Conservation (phyloP, 208 protist species). For the Wallacemonas sp. region DNA sequence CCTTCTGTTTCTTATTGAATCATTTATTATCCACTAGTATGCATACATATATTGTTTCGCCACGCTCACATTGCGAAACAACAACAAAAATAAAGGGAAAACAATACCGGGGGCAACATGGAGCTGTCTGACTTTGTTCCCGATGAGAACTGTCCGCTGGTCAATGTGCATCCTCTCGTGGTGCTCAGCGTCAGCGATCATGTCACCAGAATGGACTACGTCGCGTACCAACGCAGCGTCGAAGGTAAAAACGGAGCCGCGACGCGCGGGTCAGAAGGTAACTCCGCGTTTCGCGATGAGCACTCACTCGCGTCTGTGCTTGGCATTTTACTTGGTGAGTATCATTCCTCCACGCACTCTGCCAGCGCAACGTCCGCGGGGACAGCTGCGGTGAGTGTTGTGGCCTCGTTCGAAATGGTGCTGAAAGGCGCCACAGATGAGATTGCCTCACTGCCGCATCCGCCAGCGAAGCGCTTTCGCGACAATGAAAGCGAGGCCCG, state of each 20-base stretch:
- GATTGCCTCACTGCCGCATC: neutral
- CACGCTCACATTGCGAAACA: too few relatives aligned
- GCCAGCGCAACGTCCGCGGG: too few relatives aligned
- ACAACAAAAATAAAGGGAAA: too few relatives aligned
- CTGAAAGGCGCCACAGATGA: constrained; percentile 13
- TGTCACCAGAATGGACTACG: constrained; percentile 37
- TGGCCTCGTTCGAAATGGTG: constrained; percentile 52
- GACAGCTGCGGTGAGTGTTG: constrained; percentile 34
- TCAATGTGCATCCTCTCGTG: constrained; percentile 65
- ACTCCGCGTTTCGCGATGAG: neutral
- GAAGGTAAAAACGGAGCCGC: constrained; percentile 1
- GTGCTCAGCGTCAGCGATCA: constrained; percentile 73
- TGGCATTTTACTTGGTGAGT: constrained; percentile 33
- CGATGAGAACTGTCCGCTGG: neutral
- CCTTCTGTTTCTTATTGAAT: too few relatives aligned
- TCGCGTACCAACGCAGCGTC: neutral
- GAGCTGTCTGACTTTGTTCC: constrained; percentile 3
- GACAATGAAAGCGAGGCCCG: neutral
- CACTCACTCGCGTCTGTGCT: constrained; percentile 14
- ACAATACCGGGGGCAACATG: neutral
- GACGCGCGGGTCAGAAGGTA: neutral
- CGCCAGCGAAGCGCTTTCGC: neutral
- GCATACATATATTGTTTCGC: too few relatives aligned
- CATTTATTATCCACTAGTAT: too few relatives aligned
- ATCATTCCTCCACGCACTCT: constrained; percentile 2